A percentile compares a stretch with the other conserved stretches of the same genome.
phyloP scores from a whole-genome alignment of 2,329 filamentous ascomycete genomes.

The Penicillium sp. region DNA sequence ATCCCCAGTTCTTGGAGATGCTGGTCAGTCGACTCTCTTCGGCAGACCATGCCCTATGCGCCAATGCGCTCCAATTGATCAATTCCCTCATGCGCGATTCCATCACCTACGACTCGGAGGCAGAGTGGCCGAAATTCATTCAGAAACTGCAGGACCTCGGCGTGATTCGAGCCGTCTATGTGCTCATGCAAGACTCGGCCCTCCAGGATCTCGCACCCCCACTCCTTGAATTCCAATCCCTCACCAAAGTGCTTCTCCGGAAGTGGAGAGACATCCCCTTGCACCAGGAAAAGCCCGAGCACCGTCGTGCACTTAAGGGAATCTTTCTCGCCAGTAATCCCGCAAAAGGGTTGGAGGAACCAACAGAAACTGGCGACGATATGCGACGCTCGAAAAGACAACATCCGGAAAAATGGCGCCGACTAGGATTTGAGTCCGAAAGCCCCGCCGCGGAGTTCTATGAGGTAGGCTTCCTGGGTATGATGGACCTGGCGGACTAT shows the following conservation, averaged over 20 bases:
- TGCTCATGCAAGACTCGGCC: constrained; percentile 90
- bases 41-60: constrained; percentile 92
- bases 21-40: constrained; percentile 89
- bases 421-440: constrained; percentile 88
- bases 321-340: constrained; percentile 75
- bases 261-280: constrained; percentile 87
- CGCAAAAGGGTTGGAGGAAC: constrained; percentile 33
- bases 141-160: constrained; percentile 90
- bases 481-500: constrained; percentile 97
- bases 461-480: constrained; percentile 80
- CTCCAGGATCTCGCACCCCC: constrained; percentile 89
- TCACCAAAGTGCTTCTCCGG: constrained; percentile 82
- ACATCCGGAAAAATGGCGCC: constrained; percentile 88
- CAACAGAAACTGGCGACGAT: constrained; percentile 38
- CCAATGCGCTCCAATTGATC: constrained; percentile 91
- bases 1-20: constrained; percentile 92
- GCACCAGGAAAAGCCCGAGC: constrained; percentile 83
- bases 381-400: constrained; percentile 67
- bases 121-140: constrained; percentile 95
- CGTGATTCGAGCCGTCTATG: constrained; percentile 87
- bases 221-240: constrained; percentile 85
- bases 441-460: constrained; percentile 85
- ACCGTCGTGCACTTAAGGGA: constrained; percentile 81
- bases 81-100: constrained; percentile 94
- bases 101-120: constrained; percentile 71